Conservation (phyloP, 1,139 yeast genomes). For the Sugiyamaella japonica region DNA sequence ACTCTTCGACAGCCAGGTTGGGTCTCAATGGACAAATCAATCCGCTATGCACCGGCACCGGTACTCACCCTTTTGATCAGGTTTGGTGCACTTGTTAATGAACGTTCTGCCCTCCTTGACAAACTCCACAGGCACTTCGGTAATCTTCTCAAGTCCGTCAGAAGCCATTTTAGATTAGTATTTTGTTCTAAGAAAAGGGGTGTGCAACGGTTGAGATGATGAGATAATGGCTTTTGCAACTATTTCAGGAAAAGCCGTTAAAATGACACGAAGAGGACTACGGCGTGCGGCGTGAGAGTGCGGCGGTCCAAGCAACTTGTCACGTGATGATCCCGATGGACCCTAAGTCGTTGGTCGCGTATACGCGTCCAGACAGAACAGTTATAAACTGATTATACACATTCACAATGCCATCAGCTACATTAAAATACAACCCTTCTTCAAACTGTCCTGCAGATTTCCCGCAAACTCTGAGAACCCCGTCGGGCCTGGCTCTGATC, state of each 20-base stretch:
- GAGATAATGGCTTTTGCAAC: not conserved
- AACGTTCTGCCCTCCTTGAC: slow-evolving; percentile 88
- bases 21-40: no score
- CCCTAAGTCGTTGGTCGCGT: not conserved
- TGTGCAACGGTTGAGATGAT: not conserved
- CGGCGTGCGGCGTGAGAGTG: not conserved
- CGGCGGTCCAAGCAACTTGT: not conserved
- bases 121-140: slow-evolving; percentile 90
- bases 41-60: not conserved
- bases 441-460: slow-evolving; percentile 14
- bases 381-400: not conserved
- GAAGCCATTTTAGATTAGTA: slow-evolving; percentile 29
- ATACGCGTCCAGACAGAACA: not conserved
- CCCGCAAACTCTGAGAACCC: slow-evolving; percentile 36
- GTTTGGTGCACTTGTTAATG: slow-evolving; percentile 89
- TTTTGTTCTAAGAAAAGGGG: not conserved
- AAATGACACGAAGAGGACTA: not conserved
- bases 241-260: not conserved
- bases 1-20: no score
- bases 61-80: slow-evolving; percentile 71
- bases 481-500: slow-evolving; percentile 37
- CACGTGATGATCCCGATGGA: not conserved
- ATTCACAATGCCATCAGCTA: slow-evolving; percentile 17
- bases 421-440: slow-evolving; percentile 1
- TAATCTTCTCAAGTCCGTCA: slow-evolving; percentile 63